Evolutionary conservation across 2,329 filamentous ascomycete genomes (phyloP).

Genomic region (Xylogone sp.): DNA sequence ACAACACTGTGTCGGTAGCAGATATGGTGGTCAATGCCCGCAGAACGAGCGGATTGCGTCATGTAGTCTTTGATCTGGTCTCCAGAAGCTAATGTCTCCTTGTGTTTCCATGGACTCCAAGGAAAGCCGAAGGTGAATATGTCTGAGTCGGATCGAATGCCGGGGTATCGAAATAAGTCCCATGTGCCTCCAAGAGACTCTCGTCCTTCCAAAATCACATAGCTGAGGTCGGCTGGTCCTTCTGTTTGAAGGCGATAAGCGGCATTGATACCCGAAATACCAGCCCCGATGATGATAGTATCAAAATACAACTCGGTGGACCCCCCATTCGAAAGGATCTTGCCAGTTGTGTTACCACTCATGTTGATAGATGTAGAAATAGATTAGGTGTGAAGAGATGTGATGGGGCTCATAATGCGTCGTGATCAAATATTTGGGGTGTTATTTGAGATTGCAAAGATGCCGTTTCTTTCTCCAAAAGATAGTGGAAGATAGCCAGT

Average conservation of each 20-base stretch:
- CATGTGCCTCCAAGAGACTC: slow-evolving; percentile 70
- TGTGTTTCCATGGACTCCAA: slow-evolving; percentile 64
- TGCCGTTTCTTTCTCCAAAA: not conserved
- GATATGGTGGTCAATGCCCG: slow-evolving; percentile 53
- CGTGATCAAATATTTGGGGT: not conserved
- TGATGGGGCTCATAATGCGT: no score
- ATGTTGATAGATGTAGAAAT: not conserved
- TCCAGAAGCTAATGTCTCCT: slow-evolving; percentile 47
- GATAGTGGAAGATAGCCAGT: no score
- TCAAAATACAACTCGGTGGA: slow-evolving; percentile 30
- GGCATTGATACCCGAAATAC: slow-evolving; percentile 69
- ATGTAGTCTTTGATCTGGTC: slow-evolving; percentile 52
- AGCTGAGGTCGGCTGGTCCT: slow-evolving; percentile 47
- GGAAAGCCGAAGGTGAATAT: slow-evolving; percentile 61
- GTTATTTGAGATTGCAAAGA: not conserved
- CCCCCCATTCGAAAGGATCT: not conserved
- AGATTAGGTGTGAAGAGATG: not conserved
- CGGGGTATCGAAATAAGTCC: slow-evolving; percentile 74
- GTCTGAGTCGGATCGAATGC: slow-evolving; percentile 63
- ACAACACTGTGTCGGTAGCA: slow-evolving; percentile 46
- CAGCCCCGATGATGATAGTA: slow-evolving; percentile 64
- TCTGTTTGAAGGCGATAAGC: slow-evolving; percentile 64
- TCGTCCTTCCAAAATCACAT: slow-evolving; percentile 66
- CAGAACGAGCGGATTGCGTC: slow-evolving; percentile 42
- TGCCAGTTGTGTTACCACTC: not conserved